Base-by-base conservation (phyloP, 176 grass and related monocot genomes). In the Ampelocalamus luodianensis region DNA sequence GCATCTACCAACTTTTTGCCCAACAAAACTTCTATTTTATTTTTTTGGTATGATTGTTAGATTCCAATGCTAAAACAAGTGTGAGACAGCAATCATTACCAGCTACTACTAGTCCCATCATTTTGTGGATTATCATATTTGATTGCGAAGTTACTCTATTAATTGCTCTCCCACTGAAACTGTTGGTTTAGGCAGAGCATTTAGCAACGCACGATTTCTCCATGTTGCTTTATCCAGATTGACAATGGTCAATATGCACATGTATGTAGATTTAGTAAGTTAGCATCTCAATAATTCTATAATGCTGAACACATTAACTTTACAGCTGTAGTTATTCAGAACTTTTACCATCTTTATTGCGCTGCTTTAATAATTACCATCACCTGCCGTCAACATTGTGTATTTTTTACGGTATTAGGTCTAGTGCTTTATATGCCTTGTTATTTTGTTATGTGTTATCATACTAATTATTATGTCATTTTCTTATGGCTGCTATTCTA, bases 1-100 rank as follows among this genome's bases (percentile, higher is more conserved):
- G 12, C 68, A 83, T 78, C 85, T 69, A 73, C 80, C 75, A 87
- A 83, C 80, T 74, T 68, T 83, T 69, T 83, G 67, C 40, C n/a
- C 37, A 79, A 10, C 79, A 78, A 27, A 64, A 63, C 72, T n/a
- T 43, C 50, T 64, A 5, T 51, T 20, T 17, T 54, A n/a, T 44
- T 60, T 64, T 53, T 18, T 55, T n/a, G 58, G 27, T 85, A 53
- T 43, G 49, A 61, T 83, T 26, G 73, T 83, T 90, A 84, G 80
- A 90, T 87, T 87, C 80, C 61, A 53, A 54, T 79, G 24, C 62
- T 18, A 6, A 87, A 87, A 74, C 74, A 60, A 75, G 42, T 44
- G 8, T 69, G 59, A 79, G 80, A 75, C 85, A 80, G 74, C 80
- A 83, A 90, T 83, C 84, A 87, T 68, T 87, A 75, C 44, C 61